A percentile compares a stretch with the other conserved stretches of the same genome.
Evolutionary conservation across 768 basidiomycete genomes (phyloP).

Genomic region (Erythrobasidium yunnanense): DNA sequence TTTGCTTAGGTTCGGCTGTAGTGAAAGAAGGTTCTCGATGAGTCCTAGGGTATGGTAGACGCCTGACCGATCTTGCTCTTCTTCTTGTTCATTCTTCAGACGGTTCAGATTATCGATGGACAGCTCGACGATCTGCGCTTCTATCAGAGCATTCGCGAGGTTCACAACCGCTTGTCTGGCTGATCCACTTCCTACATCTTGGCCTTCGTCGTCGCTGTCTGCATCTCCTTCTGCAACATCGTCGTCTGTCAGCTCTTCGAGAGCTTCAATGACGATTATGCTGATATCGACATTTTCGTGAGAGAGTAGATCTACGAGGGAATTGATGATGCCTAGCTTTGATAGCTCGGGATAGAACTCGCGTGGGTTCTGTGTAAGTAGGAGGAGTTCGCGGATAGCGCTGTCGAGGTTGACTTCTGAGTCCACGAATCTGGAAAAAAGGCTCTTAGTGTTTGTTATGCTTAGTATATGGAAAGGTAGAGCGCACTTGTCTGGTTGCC

Average conservation of each 20-base stretch:
- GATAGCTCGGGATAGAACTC: conserved; percentile 83
- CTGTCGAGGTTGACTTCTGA: conserved; percentile 90
- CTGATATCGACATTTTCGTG: conserved; percentile 93
- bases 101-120: conserved; percentile 78
- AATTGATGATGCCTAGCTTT: conserved; percentile 56
- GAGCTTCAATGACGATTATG: conserved; percentile 83
- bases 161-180: neutral
- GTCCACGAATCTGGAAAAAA: conserved; percentile 72
- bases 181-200: neutral
- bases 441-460: neutral
- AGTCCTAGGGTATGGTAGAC: conserved; percentile 87
- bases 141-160: conserved; percentile 17
- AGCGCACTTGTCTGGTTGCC: conserved; percentile 19
- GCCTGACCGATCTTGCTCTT: conserved; percentile 64
- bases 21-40: conserved; percentile 82
- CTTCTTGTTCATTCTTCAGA: conserved; percentile 80
- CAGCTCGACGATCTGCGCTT: conserved; percentile 77
- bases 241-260: conserved; percentile 92
- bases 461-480: neutral
- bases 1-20: conserved; percentile 64
- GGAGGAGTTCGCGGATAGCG: conserved; percentile 74
- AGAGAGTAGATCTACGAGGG: conserved; percentile 65
- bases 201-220: conserved; percentile 47
- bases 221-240: conserved; percentile 71
- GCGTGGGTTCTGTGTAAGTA: conserved; percentile 70